Base-by-base conservation (phyloP, 306 rosid genomes). In the Lathyrus tuberosus region DNA sequence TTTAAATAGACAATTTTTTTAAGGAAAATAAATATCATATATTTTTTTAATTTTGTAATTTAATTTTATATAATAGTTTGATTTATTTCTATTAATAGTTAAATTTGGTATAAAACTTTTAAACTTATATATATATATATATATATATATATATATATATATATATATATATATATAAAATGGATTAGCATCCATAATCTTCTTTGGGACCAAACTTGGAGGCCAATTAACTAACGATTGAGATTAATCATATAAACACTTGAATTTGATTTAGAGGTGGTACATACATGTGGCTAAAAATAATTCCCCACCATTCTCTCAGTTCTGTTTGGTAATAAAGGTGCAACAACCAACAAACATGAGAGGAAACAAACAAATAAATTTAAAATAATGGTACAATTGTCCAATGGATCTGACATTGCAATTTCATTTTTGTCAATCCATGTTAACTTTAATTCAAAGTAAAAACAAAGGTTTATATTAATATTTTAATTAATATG, bases 311-410 rank as follows among this genome's bases (percentile, higher is more conserved):
- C 22, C 16, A 71, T 59, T 70, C 62, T 59, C 41, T 71, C 75
- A 22, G 42, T 51, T 43, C 1, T 65, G 71, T 80, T 80, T 58
- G 84, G 63, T 14, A 30, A 62, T 8, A 60, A 61, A 51, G 60
- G 63, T 41, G 43, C 81, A 76, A 66, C 72, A 10, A 59, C 72
- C 78, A 42, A 16, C 71, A 58, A 17, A 71, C 15, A 63, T 56
- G 70, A 52, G 16, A 56, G 43, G 75, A 24, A 69, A 38, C 17
- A 57, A 48, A 65, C 53, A 75, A 30, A n/a, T 14, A 70, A 68
- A 74, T 54, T 38, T n/a, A 68, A 53, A 46, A 43, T 69, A 44
- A 64, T 56, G 33, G 60, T 67, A 24, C 76, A 62, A 63, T 31
- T 43, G 49, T 67, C 46, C 41, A 16, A 68, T 54, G 33, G 43